A percentile compares a stretch with the other conserved stretches of the same genome.
These are phyloP conservation scores for Terfezia boudieri DNA, from an alignment of 495 filamentous ascomycete genomes.

Conservation along the genomic window DNA sequence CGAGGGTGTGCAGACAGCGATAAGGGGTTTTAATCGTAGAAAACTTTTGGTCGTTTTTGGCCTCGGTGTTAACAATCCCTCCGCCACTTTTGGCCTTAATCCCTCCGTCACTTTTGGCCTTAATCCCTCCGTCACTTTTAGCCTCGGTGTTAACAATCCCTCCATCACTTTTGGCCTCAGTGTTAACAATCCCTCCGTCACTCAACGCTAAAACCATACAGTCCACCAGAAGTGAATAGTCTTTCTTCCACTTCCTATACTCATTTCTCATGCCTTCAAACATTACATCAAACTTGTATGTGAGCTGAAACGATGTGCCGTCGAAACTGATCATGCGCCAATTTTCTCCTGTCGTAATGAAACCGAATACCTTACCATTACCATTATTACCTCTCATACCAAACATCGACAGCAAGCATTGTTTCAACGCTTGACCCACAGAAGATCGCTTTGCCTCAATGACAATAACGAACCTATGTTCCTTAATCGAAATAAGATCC, in stretches of 20 bases:
- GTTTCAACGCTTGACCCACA: slow-evolving; percentile 1
- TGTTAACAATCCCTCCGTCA: background rate
- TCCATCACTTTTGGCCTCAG: background rate
- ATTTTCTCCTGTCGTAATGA: slow-evolving; percentile 2
- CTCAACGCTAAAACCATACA: slow-evolving; percentile 4
- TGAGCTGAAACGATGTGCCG: slow-evolving; percentile 1
- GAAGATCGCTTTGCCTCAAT: slow-evolving; percentile 3
- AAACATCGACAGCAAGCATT: slow-evolving; percentile 2
- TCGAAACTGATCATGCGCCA: slow-evolving; percentile 5
- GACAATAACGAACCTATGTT: slow-evolving; percentile 1
- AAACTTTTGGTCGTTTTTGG: no score
- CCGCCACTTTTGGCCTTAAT: background rate
- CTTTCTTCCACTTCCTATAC: slow-evolving; percentile 4
- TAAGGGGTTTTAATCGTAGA: no score
- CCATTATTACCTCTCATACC: slow-evolving; percentile 3
- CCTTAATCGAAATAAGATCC: background rate
- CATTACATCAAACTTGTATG: background rate
- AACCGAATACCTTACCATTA: slow-evolving; percentile 2
- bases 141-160: background rate
- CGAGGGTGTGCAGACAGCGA: no score
- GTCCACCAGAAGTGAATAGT: slow-evolving; percentile 1
- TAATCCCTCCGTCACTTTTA: background rate
- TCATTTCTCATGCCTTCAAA: slow-evolving; percentile 1
- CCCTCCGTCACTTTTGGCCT: no score
- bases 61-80: background rate